Evolutionary conservation across 2,329 filamentous ascomycete genomes (phyloP).

Genomic region (Xylaria sp.): DNA sequence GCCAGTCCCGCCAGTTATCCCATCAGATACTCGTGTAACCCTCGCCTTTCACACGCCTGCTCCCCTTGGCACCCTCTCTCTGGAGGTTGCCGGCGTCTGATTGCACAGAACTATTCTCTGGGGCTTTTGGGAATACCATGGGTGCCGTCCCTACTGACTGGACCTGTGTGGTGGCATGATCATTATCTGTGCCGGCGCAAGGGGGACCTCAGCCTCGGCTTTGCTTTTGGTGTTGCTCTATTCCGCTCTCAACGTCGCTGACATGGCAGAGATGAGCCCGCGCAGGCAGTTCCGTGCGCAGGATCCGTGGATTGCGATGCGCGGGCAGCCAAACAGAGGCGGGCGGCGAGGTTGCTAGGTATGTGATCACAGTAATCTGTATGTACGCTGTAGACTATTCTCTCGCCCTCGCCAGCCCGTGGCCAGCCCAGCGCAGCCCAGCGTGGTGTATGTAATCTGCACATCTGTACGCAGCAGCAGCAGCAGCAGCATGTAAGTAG

Average conservation of each 20-base stretch:
- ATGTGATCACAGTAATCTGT: conserved; percentile 21
- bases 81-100: conserved; percentile 7
- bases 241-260: conserved; percentile 30
- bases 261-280: conserved; percentile 15
- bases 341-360: conserved; percentile 16
- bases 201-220: conserved; percentile 35
- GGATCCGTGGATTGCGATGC: conserved; percentile 23
- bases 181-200: conserved; percentile 15
- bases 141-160: neutral
- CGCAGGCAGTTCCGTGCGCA: conserved; percentile 4
- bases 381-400: conserved; percentile 11
- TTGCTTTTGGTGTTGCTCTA: conserved; percentile 35
- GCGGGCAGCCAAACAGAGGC: conserved; percentile 23
- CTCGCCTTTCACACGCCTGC: conserved; percentile 9
- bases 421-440: conserved; percentile 2
- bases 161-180: conserved; percentile 15
- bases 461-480: conserved; percentile 9
- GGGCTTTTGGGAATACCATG: conserved; percentile 5
- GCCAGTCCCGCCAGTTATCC: conserved; percentile 26
- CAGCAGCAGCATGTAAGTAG: neutral
- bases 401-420: conserved; percentile 7
- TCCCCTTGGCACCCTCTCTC: conserved; percentile 10
- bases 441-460: conserved; percentile 13
- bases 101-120: conserved; percentile 12
- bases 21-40: conserved; percentile 30